Conservation (phyloP, 2,329 filamentous ascomycete genomes). For the Penicillium hesseltinei region DNA sequence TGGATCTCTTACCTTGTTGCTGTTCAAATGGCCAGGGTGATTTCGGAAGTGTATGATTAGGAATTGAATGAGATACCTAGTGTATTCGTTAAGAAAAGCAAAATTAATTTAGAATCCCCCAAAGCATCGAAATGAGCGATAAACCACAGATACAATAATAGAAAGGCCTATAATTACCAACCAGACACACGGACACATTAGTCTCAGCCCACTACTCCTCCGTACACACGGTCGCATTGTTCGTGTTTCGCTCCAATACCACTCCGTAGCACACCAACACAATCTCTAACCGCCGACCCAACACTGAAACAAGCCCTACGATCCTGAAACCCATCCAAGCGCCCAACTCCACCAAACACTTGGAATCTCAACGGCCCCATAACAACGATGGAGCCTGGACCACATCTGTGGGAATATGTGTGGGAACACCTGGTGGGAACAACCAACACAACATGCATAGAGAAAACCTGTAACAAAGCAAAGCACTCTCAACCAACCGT, state of each 20-base stretch:
- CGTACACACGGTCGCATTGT: background rate
- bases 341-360: background rate
- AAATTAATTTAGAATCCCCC: no score
- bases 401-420: background rate
- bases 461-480: no score
- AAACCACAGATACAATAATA: background rate
- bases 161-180: background rate
- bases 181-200: background rate
- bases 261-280: background rate
- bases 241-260: background rate
- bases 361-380: background rate
- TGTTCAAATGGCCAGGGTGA: background rate
- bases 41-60: background rate
- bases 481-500: background rate
- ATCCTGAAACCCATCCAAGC: conserved; percentile 9
- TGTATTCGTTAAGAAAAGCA: background rate
- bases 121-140: background rate
- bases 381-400: background rate
- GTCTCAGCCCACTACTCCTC: background rate
- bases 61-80: no score
- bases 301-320: conserved; percentile 10
- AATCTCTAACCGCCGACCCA: conserved; percentile 4
- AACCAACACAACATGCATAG: no score
- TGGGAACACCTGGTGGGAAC: background rate
- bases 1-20: background rate